phyloP scores from a whole-genome alignment of 805 yeast genomes.

The Pichia gijzeniarum region DNA sequence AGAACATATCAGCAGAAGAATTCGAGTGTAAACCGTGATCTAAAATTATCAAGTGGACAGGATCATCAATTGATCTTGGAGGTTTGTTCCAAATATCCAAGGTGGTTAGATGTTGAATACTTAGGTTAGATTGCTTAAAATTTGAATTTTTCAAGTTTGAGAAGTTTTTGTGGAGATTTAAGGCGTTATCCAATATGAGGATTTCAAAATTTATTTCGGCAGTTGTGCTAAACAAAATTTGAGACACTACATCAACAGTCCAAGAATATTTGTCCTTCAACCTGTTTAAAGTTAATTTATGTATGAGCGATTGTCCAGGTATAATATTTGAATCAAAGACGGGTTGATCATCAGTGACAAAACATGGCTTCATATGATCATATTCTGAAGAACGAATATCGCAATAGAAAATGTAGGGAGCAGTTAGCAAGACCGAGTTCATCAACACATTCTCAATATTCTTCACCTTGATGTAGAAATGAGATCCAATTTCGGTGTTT shows the following conservation, averaged over 20 bases:
- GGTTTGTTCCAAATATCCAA: slow-evolving; percentile 73
- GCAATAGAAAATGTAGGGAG: slow-evolving; percentile 81
- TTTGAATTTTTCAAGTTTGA: slow-evolving; percentile 22
- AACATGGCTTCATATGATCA: slow-evolving; percentile 43
- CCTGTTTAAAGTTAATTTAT: slow-evolving; percentile 60
- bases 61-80: slow-evolving; percentile 38
- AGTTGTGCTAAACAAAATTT: slow-evolving; percentile 63
- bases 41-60: slow-evolving; percentile 75
- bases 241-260: slow-evolving; percentile 77
- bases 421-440: slow-evolving; percentile 80
- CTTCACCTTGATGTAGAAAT: slow-evolving; percentile 52
- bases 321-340: slow-evolving; percentile 62
- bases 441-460: slow-evolving; percentile 68
- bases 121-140: slow-evolving; percentile 22
- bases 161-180: slow-evolving; percentile 27
- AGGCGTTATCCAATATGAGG: slow-evolving; percentile 42
- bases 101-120: slow-evolving; percentile 53
- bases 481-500: slow-evolving; percentile 5
- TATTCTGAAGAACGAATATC: slow-evolving; percentile 71
- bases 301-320: slow-evolving; percentile 58
- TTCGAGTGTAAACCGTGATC: slow-evolving; percentile 95
- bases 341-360: slow-evolving; percentile 75
- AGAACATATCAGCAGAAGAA: slow-evolving; percentile 83
- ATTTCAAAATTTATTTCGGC: slow-evolving; percentile 67
- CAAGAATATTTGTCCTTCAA: slow-evolving; percentile 56